Conservation (phyloP, 345 rosid species). For the Aurinia saxatilis region DNA sequence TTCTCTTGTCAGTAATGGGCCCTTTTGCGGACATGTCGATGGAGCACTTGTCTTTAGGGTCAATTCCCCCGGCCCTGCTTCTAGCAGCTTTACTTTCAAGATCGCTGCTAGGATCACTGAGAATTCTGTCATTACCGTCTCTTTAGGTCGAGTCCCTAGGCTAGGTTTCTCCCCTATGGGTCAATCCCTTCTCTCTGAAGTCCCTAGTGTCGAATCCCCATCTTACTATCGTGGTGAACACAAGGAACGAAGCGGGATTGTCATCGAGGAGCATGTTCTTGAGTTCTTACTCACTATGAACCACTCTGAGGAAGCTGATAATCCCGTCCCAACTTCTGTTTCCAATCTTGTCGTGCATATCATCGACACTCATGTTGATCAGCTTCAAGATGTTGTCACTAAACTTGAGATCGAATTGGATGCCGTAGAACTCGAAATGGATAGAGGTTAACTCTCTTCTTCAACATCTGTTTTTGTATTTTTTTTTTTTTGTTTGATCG, state of each 20-base stretch:
- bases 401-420: conserved; percentile 90
- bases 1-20: conserved; percentile 89
- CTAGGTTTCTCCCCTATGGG: conserved; percentile 77
- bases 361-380: conserved; percentile 87
- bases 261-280: conserved; percentile 95
- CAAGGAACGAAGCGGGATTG: conserved; percentile 60
- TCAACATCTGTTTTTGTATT: neutral
- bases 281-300: conserved; percentile 93
- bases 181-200: conserved; percentile 80
- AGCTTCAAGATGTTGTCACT: conserved; percentile 83
- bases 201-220: conserved; percentile 78
- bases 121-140: conserved; percentile 84
- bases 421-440: conserved; percentile 79
- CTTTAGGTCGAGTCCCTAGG: conserved; percentile 88
- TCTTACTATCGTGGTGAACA: conserved; percentile 35
- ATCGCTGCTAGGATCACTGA: conserved; percentile 90
- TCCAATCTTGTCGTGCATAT: conserved; percentile 91
- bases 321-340: conserved; percentile 79
- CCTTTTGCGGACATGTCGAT: conserved; percentile 82
- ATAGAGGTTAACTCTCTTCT: conserved; percentile 55
- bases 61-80: conserved; percentile 83
- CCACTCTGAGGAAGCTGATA: conserved; percentile 98
- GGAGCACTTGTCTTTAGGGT: conserved; percentile 95
- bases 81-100: conserved; percentile 73
- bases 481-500: neutral